Evolutionary conservation across 805 yeast species (phyloP).

Genomic region (Scheffersomyces stipitis): DNA sequence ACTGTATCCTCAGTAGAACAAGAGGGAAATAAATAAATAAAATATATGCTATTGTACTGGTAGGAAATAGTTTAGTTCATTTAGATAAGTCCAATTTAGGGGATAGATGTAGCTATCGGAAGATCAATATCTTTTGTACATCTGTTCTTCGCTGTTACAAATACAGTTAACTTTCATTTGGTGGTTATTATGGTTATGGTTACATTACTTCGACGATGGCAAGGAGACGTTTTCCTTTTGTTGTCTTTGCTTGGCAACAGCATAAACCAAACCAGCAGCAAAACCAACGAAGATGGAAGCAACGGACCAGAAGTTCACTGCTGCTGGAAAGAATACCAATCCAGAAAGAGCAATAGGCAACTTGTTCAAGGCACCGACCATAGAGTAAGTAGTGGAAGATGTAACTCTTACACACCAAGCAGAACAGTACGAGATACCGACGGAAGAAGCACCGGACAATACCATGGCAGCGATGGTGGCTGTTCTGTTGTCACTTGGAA

Average conservation of each 20-base stretch:
- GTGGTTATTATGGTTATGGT: no score
- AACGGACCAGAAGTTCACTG: constrained; percentile 88
- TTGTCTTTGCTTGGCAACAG: constrained; percentile 93
- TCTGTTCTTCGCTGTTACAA: no score
- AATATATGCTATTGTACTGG: no score
- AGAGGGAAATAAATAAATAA: no score
- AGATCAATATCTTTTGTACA: no score
- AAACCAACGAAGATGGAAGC: constrained; percentile 92
- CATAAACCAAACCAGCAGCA: constrained; percentile 92
- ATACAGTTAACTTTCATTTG: no score
- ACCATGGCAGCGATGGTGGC: constrained; percentile 80
- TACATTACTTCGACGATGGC: background rate
- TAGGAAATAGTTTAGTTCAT: no score
- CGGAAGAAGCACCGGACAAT: constrained; percentile 90
- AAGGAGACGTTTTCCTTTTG: constrained; percentile 36
- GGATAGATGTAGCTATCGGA: no score
- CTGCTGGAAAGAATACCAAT: constrained; percentile 89
- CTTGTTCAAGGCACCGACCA: constrained; percentile 99
- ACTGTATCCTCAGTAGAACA: no score
- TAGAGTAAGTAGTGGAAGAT: constrained; percentile 95
- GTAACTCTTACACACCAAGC: constrained; percentile 99
- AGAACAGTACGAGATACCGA: constrained; percentile 97
- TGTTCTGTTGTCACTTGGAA: constrained; percentile 69
- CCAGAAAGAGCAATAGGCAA: constrained; percentile 97
- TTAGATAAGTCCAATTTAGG: no score